These are phyloP conservation scores for Plicaturopsis crispa DNA, from an alignment of 768 basidiomycete genomes.

Conservation along the genomic window DNA sequence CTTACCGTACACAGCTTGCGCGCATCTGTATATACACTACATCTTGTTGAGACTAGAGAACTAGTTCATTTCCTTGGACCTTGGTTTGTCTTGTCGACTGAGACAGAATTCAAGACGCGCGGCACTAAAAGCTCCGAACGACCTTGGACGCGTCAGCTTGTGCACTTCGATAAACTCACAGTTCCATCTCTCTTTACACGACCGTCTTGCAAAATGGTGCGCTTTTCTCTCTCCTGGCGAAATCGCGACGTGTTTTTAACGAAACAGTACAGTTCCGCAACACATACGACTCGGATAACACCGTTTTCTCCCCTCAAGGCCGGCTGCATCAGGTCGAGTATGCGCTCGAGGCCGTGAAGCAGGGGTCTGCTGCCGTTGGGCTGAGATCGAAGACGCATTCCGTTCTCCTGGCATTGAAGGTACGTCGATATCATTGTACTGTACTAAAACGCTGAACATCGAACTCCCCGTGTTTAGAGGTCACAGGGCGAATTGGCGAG, in stretches of 20 bases:
- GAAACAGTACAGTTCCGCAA: conserved; percentile 64
- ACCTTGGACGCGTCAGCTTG: conserved; percentile 8
- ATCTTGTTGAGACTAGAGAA: too few species aligned
- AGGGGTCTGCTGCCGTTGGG: conserved; percentile 98
- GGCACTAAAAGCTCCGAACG: too few species aligned
- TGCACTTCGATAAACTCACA: conserved; percentile 24
- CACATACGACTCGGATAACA: conserved; percentile 98
- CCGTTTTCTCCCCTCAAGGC: conserved; percentile 94
- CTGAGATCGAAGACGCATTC: conserved; percentile 93
- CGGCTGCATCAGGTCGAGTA: conserved; percentile 97
- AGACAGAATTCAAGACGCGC: too few species aligned
- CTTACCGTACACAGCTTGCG: too few species aligned
- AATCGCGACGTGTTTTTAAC: conserved; percentile 3
- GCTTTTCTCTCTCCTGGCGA: conserved; percentile 7
- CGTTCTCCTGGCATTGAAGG: conserved; percentile 89
- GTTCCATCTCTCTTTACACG: conserved; percentile 2
- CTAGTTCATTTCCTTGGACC: too few species aligned
- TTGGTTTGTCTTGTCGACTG: too few species aligned
- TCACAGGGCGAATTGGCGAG: conserved; percentile 97
- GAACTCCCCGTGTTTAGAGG: conserved; percentile 44
- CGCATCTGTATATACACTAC: too few species aligned
- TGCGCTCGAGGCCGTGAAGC: conserved; percentile 98
- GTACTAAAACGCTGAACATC: not conserved
- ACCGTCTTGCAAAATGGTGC: conserved; percentile 22
- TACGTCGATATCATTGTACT: conserved; percentile 21